Conservation (phyloP, 2,329 filamentous ascomycete species). For the Paraphoma sp. region DNA sequence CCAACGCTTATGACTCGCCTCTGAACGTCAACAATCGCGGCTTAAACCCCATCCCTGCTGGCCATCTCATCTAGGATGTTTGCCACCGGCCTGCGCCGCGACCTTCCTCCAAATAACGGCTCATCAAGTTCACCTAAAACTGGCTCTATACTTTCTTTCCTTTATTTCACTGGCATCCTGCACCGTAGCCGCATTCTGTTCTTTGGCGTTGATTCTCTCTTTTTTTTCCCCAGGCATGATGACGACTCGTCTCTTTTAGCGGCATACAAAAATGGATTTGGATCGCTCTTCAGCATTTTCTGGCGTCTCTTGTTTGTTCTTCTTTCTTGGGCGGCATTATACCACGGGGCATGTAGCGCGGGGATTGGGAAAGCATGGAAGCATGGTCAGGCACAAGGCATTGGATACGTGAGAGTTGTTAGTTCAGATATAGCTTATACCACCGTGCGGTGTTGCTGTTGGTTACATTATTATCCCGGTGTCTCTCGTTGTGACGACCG, state of each 20-base stretch:
- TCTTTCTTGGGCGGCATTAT: conserved; percentile 16
- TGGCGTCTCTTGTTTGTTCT: conserved; percentile 19
- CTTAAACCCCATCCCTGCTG: conserved; percentile 40
- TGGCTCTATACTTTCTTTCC: background rate
- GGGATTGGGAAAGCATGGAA: background rate
- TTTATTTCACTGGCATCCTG: conserved; percentile 10
- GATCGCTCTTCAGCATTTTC: conserved; percentile 19
- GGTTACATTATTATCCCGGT: background rate
- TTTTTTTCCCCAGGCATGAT: conserved; percentile 9
- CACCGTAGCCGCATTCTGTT: conserved; percentile 1
- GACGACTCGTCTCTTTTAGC: conserved; percentile 24
- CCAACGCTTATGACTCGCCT: conserved; percentile 33
- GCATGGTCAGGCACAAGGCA: background rate
- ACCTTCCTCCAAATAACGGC: background rate
- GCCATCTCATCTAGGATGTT: conserved; percentile 35
- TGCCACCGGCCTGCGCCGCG: background rate
- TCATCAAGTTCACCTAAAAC: background rate
- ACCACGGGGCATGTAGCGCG: conserved; percentile 13
- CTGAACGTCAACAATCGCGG: conserved; percentile 31
- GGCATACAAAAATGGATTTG: conserved; percentile 29
- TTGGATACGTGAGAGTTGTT: background rate
- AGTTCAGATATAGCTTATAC: background rate
- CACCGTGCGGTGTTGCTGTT: background rate
- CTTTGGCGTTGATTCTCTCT: background rate
- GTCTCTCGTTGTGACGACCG: background rate